Conservation (phyloP, 805 yeast species). For the Starmerella lactis-condensi region DNA sequence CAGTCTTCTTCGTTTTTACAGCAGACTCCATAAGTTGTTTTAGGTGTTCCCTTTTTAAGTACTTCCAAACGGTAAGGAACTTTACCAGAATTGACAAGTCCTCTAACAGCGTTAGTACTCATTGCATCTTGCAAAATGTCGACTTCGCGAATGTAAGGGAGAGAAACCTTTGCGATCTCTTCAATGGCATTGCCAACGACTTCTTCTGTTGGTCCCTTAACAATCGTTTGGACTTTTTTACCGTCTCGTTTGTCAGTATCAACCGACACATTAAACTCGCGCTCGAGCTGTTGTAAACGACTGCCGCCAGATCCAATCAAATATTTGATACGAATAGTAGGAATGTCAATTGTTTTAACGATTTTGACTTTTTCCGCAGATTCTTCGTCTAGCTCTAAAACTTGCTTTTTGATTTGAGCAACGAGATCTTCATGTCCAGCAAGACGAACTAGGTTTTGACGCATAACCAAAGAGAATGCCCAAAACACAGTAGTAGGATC, state of each 20-base stretch:
- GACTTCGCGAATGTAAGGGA: constrained; percentile 38
- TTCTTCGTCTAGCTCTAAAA: constrained; percentile 40
- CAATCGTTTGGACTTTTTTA: constrained; percentile 28
- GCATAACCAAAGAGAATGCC: constrained; percentile 46
- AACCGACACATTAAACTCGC: constrained; percentile 44
- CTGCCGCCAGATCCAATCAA: constrained; percentile 70
- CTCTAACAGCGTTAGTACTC: no score
- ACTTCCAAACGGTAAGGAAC: no score
- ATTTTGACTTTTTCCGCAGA: constrained; percentile 24
- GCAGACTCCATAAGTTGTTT: constrained; percentile 21
- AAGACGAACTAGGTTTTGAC: constrained; percentile 37
- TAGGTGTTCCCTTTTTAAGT: no score
- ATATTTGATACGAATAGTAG: constrained; percentile 55
- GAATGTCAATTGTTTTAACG: constrained; percentile 27
- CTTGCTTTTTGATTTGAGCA: constrained; percentile 40
- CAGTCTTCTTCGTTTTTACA: constrained; percentile 35
- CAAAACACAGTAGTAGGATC: constrained; percentile 31
- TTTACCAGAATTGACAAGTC: no score
- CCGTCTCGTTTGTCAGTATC: constrained; percentile 27
- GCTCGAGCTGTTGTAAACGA: constrained; percentile 51
- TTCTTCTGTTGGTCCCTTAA: constrained; percentile 46
- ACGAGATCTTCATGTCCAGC: constrained; percentile 66
- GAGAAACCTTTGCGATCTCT: constrained; percentile 36
- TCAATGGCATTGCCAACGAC: constrained; percentile 39
- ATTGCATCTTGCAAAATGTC: no score